These are phyloP conservation scores for Penicillium flavigenum DNA, from an alignment of 495 filamentous ascomycete genomes.

Conservation along the genomic window DNA sequence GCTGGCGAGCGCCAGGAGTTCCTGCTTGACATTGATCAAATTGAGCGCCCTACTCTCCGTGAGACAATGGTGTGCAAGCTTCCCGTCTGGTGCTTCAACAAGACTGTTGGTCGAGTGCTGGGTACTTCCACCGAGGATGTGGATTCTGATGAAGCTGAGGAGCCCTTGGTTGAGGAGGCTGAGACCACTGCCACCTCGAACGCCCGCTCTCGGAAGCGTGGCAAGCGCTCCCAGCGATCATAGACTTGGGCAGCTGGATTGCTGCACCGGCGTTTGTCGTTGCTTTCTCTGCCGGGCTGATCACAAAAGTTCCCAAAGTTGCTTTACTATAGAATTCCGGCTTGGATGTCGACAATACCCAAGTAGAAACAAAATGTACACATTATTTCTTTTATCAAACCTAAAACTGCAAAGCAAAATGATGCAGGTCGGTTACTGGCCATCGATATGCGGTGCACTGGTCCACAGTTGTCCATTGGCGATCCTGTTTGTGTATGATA, in stretches of 20 bases:
- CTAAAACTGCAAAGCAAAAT: not conserved
- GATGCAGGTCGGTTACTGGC: not conserved
- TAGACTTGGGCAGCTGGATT: constrained; percentile 12
- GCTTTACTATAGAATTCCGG: constrained; percentile 5
- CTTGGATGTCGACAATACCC: not conserved
- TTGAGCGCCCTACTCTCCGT: constrained; percentile 60
- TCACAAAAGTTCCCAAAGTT: constrained; percentile 4
- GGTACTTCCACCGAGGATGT: constrained; percentile 33
- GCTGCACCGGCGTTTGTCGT: not conserved
- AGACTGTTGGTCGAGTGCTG: constrained; percentile 55
- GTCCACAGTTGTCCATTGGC: not conserved
- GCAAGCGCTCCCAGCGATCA: constrained; percentile 38
- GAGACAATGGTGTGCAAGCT: constrained; percentile 71
- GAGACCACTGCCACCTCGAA: constrained; percentile 33
- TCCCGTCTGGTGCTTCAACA: constrained; percentile 63
- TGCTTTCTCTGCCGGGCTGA: not conserved
- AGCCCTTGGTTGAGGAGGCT: constrained; percentile 32
- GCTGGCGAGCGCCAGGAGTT: constrained; percentile 81
- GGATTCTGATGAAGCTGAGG: constrained; percentile 32
- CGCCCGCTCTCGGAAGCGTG: constrained; percentile 27
- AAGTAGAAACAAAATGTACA: constrained; percentile 11
- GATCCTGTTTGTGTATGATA: not conserved
- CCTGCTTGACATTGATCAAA: constrained; percentile 74
- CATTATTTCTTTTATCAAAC: not conserved
- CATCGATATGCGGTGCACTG: not conserved